Conservation (phyloP, 176 grass and related monocot species). For the Rhynchospora pubera region DNA sequence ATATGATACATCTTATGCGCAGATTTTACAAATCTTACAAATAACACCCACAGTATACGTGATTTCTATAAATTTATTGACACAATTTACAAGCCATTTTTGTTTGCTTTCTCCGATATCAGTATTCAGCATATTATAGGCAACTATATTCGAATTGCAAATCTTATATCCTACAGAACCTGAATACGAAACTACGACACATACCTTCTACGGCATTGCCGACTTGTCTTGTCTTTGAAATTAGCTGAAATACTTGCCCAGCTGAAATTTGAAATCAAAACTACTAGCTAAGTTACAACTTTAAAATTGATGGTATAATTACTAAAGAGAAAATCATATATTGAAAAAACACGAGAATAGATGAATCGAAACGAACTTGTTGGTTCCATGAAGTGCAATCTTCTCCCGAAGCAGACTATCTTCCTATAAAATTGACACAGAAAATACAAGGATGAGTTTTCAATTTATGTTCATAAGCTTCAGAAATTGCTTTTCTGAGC, state of each 20-base stretch:
- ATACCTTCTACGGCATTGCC: slow-evolving; percentile 93
- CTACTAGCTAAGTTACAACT: not conserved
- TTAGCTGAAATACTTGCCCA: slow-evolving; percentile 77
- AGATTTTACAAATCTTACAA: no score
- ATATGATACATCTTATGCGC: no score
- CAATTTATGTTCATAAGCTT: not conserved
- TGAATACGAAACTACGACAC: no score
- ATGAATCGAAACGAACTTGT: slow-evolving; percentile 44
- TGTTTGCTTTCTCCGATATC: no score
- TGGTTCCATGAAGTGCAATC: slow-evolving; percentile 67
- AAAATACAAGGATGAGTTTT: slow-evolving; percentile 9
- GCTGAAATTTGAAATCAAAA: slow-evolving; percentile 29
- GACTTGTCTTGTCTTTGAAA: slow-evolving; percentile 90
- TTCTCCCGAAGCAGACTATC: slow-evolving; percentile 78
- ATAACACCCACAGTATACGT: no score
- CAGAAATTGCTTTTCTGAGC: not conserved
- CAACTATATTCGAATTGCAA: no score
- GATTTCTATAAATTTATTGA: no score
- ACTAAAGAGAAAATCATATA: not conserved
- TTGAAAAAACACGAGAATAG: not conserved
- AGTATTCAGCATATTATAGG: no score
- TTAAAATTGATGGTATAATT: not conserved
- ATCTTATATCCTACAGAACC: no score
- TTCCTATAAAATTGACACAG: slow-evolving; percentile 50
- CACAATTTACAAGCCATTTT: no score